Conservation (phyloP, 495 filamentous ascomycete genomes). For the Penicillium odoratum region DNA sequence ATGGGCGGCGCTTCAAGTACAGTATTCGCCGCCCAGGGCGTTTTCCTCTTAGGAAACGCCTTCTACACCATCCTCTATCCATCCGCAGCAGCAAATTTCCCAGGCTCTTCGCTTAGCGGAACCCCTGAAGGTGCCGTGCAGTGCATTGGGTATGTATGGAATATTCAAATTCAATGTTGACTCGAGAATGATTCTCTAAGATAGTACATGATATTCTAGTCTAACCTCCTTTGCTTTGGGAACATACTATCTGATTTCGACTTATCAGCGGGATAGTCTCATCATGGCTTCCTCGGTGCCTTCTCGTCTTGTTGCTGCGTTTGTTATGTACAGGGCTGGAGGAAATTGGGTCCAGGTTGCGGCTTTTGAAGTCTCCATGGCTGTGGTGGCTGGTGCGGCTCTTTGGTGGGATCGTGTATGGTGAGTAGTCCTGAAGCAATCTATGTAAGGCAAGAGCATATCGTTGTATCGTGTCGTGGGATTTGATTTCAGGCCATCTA, state of each 20-base stretch:
- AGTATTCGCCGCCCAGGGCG: conserved; percentile 20
- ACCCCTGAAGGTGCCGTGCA: conserved; percentile 13
- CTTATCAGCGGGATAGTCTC: conserved; percentile 15
- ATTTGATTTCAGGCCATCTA: no score
- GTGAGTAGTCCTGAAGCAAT: neutral
- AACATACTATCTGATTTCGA: conserved; percentile 20
- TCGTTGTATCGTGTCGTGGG: no score
- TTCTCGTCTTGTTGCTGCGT: conserved; percentile 15
- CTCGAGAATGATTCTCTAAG: conserved; percentile 5
- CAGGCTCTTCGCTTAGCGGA: conserved; percentile 14
- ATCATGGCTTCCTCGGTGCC: conserved; percentile 20
- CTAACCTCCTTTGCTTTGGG: conserved; percentile 19
- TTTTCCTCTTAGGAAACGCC: conserved; percentile 21
- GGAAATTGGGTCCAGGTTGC: conserved; percentile 14
- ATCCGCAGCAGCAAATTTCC: conserved; percentile 13
- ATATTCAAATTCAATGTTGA: neutral
- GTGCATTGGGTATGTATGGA: conserved; percentile 9
- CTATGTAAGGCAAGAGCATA: neutral
- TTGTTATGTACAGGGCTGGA: conserved; percentile 16
- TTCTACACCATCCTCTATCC: conserved; percentile 20
- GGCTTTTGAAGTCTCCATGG: conserved; percentile 16
- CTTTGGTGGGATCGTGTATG: conserved; percentile 13
- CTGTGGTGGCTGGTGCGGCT: conserved; percentile 12
- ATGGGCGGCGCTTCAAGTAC: conserved; percentile 18
- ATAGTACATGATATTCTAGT: conserved; percentile 15